phyloP scores from a whole-genome alignment of 192 early-diverging fungal species.

The Coemansia javaensis region DNA sequence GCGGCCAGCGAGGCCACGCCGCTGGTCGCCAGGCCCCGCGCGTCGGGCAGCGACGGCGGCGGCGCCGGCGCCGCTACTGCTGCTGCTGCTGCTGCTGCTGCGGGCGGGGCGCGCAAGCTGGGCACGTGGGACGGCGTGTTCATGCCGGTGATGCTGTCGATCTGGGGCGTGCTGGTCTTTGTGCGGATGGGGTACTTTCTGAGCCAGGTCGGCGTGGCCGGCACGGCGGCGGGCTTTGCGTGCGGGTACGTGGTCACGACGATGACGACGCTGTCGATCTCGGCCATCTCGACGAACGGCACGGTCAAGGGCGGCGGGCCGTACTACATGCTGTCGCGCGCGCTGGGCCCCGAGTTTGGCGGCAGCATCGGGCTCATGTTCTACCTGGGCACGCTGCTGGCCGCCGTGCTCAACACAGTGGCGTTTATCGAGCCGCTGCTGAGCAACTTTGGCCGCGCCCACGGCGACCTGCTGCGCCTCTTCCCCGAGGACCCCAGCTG shows the following conservation, averaged over 20 bases:
- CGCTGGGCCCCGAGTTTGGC: conserved; percentile 69
- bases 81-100: too few relatives aligned
- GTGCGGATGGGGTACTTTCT: conserved; percentile 67
- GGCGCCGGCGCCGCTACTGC: too few relatives aligned
- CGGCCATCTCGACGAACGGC: conserved; percentile 67
- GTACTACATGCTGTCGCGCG: conserved; percentile 65
- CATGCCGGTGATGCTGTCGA: conserved; percentile 60
- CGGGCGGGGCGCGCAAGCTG: conserved; percentile 42
- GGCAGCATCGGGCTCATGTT: conserved; percentile 66
- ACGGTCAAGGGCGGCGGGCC: conserved; percentile 64
- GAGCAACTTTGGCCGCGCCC: conserved; percentile 55
- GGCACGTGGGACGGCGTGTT: conserved; percentile 70
- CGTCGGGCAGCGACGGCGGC: too few relatives aligned
- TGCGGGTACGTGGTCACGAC: conserved; percentile 58
- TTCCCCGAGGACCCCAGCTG: conserved; percentile 58
- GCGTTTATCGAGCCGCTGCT: conserved; percentile 65
- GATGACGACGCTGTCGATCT: conserved; percentile 61
- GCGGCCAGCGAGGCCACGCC: conserved; percentile 15
- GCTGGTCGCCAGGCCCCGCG: conserved; percentile 2
- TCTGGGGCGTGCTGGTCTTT: conserved; percentile 70
- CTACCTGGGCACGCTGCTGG: conserved; percentile 56
- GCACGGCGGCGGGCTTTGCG: conserved; percentile 57
- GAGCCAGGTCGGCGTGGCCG: conserved; percentile 58
- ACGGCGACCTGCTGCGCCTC: conserved; percentile 47
- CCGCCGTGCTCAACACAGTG: conserved; percentile 58